Evolutionary conservation across 225 moss, liverwort and hornwort genomes (phyloP), one percentile per base, ranked within the genome.

Genomic region (Physcomitrium patens): DNA sequence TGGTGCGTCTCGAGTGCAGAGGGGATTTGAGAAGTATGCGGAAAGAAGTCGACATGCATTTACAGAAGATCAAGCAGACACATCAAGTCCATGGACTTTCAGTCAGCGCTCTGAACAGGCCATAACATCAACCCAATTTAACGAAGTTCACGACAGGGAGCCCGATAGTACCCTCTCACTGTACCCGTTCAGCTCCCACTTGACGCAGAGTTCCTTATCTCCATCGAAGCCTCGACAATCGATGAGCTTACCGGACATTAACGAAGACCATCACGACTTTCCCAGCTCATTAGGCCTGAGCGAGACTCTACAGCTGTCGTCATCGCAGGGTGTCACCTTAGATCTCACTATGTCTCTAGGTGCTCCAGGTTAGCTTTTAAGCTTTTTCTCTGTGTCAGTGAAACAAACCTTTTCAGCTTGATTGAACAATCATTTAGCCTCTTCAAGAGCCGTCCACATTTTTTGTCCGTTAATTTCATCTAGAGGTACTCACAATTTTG

Each of bases 281-380:
- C 64, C 78, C 47, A 52, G 70, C 67, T 75, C 82, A 23, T 68
- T 80, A 68, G 54, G 41, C 8, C 81, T 71, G 59, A 57, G 69
- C 13, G 79, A 82, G 63, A 42, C 59, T 75, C 65, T 85, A 72
- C 87, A 85, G 70, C 53, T 67, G 68, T 78, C 85, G 68, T 78
- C 85, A 10, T 68, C 82, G 23, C 79, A 79, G 72, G 91, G 78
- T 41, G 80, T 92, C 67, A 92, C 91, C 60, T 79, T 92, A 72
- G 91, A 92, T 78, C 91, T 92, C 62, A 92, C 91, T 41, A 92
- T 92, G 90, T 92, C 91, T 26, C 81, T 92, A 57, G 89, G 91
- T 80, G 86, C 89, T 56, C 89, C 89, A 68, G 82, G 84, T 75
- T 87, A 86, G 78, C 72, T 15, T 27, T 66, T 12, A 10, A 47